These are phyloP conservation scores for Borovskyia barvae DNA, from an alignment of 208 protist species.

Conservation along the genomic window DNA sequence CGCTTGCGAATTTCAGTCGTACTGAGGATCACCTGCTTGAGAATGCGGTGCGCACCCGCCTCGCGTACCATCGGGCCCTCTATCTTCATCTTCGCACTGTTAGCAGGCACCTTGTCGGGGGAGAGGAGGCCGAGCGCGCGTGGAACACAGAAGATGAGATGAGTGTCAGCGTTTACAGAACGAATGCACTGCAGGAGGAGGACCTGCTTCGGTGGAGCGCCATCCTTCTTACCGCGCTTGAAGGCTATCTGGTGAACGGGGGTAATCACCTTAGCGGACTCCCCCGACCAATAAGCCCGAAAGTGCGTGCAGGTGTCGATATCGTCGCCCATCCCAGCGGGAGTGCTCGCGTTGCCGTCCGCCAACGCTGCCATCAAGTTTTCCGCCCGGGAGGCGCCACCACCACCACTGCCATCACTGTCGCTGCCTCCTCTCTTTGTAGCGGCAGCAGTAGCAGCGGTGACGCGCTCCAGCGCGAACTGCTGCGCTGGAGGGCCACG, in stretches of 20 bases:
- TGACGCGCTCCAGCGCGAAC: conserved; percentile 48
- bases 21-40: conserved; percentile 59
- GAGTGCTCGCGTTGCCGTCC: neutral
- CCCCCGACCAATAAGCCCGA: conserved; percentile 76
- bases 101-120: conserved; percentile 69
- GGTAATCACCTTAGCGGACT: conserved; percentile 15
- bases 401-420: too few species aligned
- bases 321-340: conserved; percentile 24
- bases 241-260: conserved; percentile 9
- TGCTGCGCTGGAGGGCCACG: conserved; percentile 34
- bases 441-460: neutral
- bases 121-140: conserved; percentile 42
- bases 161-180: conserved; percentile 45
- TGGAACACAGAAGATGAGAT: conserved; percentile 56
- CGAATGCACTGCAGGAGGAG: conserved; percentile 61
- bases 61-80: conserved; percentile 40
- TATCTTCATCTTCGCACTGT: conserved; percentile 81
- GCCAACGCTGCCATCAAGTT: neutral
- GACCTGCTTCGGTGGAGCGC: conserved; percentile 61
- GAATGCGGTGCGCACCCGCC: conserved; percentile 52
- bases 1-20: conserved; percentile 62
- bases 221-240: conserved; percentile 48
- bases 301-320: conserved; percentile 48
- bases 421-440: neutral
- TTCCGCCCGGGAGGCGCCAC: neutral